These are phyloP conservation scores for Pichia norvegensis DNA, from an alignment of 1,139 yeast species.

Conservation along the genomic window DNA sequence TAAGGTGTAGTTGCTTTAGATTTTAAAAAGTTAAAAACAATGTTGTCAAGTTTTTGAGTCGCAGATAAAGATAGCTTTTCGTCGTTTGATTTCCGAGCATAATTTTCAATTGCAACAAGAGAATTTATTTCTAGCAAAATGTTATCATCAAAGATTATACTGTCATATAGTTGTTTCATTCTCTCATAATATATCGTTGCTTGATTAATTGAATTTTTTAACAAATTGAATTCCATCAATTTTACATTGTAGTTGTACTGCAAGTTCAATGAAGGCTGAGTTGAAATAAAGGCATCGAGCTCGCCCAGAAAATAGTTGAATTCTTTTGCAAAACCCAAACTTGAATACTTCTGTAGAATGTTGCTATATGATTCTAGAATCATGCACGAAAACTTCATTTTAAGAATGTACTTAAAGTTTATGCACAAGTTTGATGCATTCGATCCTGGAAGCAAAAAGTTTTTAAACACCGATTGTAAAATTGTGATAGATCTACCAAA, in stretches of 20 bases:
- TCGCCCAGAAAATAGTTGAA: constrained; percentile 44
- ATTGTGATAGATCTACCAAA: constrained; percentile 37
- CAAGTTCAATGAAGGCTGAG: constrained; percentile 28
- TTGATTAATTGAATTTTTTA: constrained; percentile 8
- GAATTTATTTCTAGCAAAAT: neutral
- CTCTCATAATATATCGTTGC: constrained; percentile 12
- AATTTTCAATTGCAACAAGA: constrained; percentile 8
- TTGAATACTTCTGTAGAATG: constrained; percentile 33
- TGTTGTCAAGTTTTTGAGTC: constrained; percentile 5
- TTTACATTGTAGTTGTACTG: constrained; percentile 22
- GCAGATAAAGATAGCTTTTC: constrained; percentile 4
- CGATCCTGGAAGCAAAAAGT: constrained; percentile 24
- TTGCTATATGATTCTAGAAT: constrained; percentile 33
- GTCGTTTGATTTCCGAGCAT: constrained; percentile 9
- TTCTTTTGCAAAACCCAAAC: constrained; percentile 49
- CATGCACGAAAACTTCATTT: constrained; percentile 25
- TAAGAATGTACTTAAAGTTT: constrained; percentile 30
- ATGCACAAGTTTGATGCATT: constrained; percentile 6
- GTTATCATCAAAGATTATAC: constrained; percentile 5
- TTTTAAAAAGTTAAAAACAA: constrained; percentile 1
- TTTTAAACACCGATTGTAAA: constrained; percentile 36
- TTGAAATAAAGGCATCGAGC: constrained; percentile 32
- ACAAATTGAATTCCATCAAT: constrained; percentile 17
- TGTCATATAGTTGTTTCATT: constrained; percentile 9
- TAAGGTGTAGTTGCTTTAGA: neutral